phyloP scores from a whole-genome alignment of 768 basidiomycete species.

The Chiua virens region DNA sequence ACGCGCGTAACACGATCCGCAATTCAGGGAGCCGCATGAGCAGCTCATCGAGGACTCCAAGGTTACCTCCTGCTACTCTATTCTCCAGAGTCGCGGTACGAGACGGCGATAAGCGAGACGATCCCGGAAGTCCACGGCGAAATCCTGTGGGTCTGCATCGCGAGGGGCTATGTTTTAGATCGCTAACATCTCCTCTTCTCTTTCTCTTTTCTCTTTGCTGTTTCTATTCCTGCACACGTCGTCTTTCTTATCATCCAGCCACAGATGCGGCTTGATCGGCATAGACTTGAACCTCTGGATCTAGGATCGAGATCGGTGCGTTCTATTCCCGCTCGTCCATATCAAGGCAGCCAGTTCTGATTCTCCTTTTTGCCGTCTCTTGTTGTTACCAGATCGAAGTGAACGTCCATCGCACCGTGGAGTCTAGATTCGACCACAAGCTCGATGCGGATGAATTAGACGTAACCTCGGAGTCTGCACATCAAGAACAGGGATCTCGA shows the following conservation, averaged over 20 bases:
- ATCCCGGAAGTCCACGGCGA: background rate
- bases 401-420: slow-evolving; percentile 15
- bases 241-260: background rate
- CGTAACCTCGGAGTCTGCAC: background rate
- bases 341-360: background rate
- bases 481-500: background rate
- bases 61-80: background rate
- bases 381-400: slow-evolving; percentile 17
- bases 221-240: no score
- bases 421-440: background rate
- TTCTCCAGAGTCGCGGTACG: background rate
- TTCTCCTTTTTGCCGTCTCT: background rate
- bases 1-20: slow-evolving; percentile 17
- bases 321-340: background rate
- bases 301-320: slow-evolving; percentile 5
- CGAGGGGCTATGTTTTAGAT: background rate
- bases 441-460: slow-evolving; percentile 4
- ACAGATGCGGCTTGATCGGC: slow-evolving; percentile 6
- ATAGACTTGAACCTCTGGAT: background rate
- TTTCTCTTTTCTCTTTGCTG: background rate
- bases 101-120: background rate
- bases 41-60: background rate
- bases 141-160: background rate
- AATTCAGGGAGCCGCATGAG: background rate
- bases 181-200: no score